Evolutionary conservation across 163 green algal species (phyloP).

Genomic region (Smithsoniella earleae): DNA sequence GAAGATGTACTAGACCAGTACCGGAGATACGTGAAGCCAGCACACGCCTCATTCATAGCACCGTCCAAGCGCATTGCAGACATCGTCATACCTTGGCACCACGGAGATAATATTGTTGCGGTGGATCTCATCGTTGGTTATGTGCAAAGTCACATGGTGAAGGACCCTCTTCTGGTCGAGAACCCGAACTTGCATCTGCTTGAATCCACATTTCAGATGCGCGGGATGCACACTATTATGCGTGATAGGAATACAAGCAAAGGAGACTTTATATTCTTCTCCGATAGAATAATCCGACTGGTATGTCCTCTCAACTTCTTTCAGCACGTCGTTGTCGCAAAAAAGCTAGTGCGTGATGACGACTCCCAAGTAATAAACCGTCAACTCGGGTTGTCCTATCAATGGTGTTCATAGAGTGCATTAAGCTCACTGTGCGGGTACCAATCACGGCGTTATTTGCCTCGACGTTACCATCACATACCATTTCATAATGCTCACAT

Average conservation of each 20-base stretch:
- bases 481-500: no score
- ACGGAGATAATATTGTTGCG: constrained; percentile 75
- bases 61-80: constrained; percentile 75
- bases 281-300: constrained; percentile 81
- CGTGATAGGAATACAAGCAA: constrained; percentile 66
- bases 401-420: no score
- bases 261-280: constrained; percentile 94
- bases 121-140: constrained; percentile 79
- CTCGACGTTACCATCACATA: no score
- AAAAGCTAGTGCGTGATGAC: no score
- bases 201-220: constrained; percentile 55
- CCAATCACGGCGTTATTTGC: no score
- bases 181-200: constrained; percentile 25
- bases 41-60: constrained; percentile 80
- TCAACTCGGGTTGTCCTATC: no score
- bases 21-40: constrained; percentile 86
- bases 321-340: no score
- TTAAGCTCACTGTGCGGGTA: no score
- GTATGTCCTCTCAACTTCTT: no score
- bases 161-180: neutral
- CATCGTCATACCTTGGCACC: constrained; percentile 82
- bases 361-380: no score
- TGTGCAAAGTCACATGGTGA: constrained; percentile 16
- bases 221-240: constrained; percentile 97
- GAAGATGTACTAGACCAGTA: constrained; percentile 83